phyloP scores from a whole-genome alignment of 371 early-diverging fungal genomes.

The Dichotomocladium elegans region DNA sequence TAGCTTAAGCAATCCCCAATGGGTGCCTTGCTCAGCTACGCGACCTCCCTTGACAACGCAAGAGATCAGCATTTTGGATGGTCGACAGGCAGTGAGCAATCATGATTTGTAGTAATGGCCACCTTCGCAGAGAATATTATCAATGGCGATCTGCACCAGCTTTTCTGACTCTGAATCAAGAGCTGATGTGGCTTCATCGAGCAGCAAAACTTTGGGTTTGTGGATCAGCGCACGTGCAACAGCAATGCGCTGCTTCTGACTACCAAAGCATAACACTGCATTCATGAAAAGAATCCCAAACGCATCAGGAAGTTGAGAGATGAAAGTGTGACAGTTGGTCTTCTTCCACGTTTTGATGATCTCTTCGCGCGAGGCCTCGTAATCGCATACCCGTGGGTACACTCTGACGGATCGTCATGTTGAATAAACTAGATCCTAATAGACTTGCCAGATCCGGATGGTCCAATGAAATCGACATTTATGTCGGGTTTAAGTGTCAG shows the following conservation, averaged over 20 bases:
- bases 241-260: constrained; percentile 29
- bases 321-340: too few species aligned
- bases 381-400: constrained; percentile 56
- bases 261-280: too few species aligned
- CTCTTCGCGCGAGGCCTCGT: constrained; percentile 34
- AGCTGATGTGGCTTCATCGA: constrained; percentile 97
- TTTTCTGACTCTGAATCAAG: constrained; percentile 87
- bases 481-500: constrained; percentile 66
- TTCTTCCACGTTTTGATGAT: too few species aligned
- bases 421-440: constrained; percentile 82
- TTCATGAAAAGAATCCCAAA: too few species aligned
- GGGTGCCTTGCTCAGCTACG: constrained; percentile 65
- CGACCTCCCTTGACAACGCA: constrained; percentile 65
- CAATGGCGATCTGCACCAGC: constrained; percentile 84
- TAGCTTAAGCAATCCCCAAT: constrained; percentile 44
- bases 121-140: constrained; percentile 54
- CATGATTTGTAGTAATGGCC: constrained; percentile 64
- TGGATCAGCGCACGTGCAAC: constrained; percentile 67
- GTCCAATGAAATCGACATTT: constrained; percentile 73
- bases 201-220: constrained; percentile 79
- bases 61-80: constrained; percentile 68
- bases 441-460: constrained; percentile 85
- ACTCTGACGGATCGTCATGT: constrained; percentile 74
- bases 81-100: constrained; percentile 74
- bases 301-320: too few species aligned